Evolutionary conservation across 495 filamentous ascomycete species (phyloP), one percentile per base, ranked within the genome.

Genomic region (Cercophora samala): DNA sequence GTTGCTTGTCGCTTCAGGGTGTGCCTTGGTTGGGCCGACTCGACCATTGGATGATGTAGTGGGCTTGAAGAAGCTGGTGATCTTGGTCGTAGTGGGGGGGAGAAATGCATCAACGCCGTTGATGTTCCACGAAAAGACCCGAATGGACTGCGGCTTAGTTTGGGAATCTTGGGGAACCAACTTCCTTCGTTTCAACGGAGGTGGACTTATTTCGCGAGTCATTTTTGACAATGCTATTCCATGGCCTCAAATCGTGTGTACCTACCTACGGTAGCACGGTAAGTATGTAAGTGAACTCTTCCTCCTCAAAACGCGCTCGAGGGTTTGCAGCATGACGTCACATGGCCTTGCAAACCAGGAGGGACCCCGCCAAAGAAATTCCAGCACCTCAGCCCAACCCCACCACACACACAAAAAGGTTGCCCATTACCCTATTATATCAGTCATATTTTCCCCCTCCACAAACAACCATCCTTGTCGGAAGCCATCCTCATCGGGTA

Each of bases 51-150:
- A 3, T 21, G n/a, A 18, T 4, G 63, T 46, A 66, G 85, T 82
- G 22, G n/a, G 53, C 22, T 66, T 46, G 68, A 86, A 83, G 71
- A 80, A 84, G 23, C 72, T 75, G 2, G 77, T 79, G 42, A 86
- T 84, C 22, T 76, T 67, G 2, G 56, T 22, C 6, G 55, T 67
- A 51, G 67, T 77, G 63, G 25, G 23, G 0, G 70, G 71, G 1
- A 85, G 71, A 46, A 82, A 83, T 0, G 81, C 74, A 2, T 59
- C 56, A 13, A 85, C 80, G 63, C 84, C 82, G 70, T 85, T 85
- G 65, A 85, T 75, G 64, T 85, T 85, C 82, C 82, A 85, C 0
- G 80, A 79, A 64, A 80, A 81, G 18, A 85, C 65, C 24, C 73
- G 73, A 0, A 81, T 62, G 5, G 66, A 21, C 13, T 55, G 46